Base-by-base conservation (phyloP, 768 basidiomycete genomes). In the Paxillus involutus region DNA sequence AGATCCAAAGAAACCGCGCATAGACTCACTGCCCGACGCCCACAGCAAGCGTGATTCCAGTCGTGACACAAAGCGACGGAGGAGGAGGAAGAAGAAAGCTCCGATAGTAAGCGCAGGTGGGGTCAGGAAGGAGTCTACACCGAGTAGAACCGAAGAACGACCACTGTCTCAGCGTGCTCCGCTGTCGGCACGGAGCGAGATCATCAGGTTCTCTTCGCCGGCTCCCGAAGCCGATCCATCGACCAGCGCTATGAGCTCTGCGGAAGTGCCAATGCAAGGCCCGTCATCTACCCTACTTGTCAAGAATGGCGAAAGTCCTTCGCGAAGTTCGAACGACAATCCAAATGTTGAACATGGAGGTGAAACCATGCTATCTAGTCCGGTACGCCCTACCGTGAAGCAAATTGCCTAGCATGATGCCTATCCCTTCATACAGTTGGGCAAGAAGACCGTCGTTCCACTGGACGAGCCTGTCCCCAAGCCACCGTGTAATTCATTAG, bases 71-170 rank as follows among this genome's bases (percentile, higher is more conserved):
- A 72, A 56, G 45, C 69, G 63, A 35, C 57, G 69, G 7, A 71
- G 39, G 53, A 71, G 30, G 56, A 69, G 40, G 56, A 70, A 61
- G 45, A 70, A 62, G 59, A 70, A 70, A 53, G 49, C 55, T 0
- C 60, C 69, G 0, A 49, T 70, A 21, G 69, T n/a, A n/a, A n/a
- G n/a, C n/a, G n/a, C 24, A 21, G 54, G 46, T 0, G 8, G 49
- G 7, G 0, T 37, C 11, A 69, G 61, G 54, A 49, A 33, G 30
- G 62, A 66, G 14, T 12, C 12, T 4, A 7, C 52, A 24, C 55
- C 47, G 17, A 49, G 40, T 48, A 50, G 39, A 29, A 49, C 2
- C 11, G 64, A 41, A 19, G 58, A 57, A 43, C 58, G 33, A 24
- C 44, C 57, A 16, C 30, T 32, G 29, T 39, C 46, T 2, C 47